Base-by-base conservation (phyloP, 2,329 filamentous ascomycete species). In the Dichotomopilus funicola region DNA sequence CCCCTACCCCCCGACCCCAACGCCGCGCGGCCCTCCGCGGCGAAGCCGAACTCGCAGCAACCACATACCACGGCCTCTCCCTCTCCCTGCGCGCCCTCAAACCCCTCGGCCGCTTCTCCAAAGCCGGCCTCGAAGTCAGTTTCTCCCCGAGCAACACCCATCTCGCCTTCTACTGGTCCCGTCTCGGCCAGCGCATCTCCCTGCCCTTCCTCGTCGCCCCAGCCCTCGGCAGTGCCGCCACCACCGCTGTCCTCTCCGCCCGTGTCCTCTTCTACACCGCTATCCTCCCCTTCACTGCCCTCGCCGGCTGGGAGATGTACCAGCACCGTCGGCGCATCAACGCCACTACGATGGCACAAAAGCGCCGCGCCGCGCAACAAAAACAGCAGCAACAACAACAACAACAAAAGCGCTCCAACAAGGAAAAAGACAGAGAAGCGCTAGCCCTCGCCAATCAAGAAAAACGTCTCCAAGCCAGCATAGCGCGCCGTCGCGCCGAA, bases 161-260 rank as follows among this genome's bases (percentile, higher is more conserved):
- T 55, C 55, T 78, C 45, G 76, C 74, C 8, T 63, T 76, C 1
- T 76, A 77, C 66, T 76, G 74, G 73, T 75, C 75, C 1, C 71
- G 73, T 1, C 69, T 75, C 33, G 70, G 69, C 33, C 75, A 77
- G 61, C 70, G 73, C 12, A 63, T 79, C 60, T 71, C 69, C 56
- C 49, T 79, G 33, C 76, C 76, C 1, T 59, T 79, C 33, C 62
- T 76, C 35, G 62, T 77, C 37, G 68, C 72, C 51, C 19, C 19
- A 27, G 19, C 19, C 19, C 19, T 27, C 19, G 7, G 12, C 46
- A 46, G 12, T 6, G 65, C 68, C 27, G 62, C 62, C 19, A 53
- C 65, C 40, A 55, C 63, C 36, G 9, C 50, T 35, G 45, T 37
- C 6, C 6, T 33, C n/a, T 49, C 67, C 46, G 63, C 58, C 27